Percentiles rank a stretch among this genome's conserved stretches.
phyloP scores from a whole-genome alignment of 2,329 filamentous ascomycete genomes.

The Pseudogymnoascus destructans region DNA sequence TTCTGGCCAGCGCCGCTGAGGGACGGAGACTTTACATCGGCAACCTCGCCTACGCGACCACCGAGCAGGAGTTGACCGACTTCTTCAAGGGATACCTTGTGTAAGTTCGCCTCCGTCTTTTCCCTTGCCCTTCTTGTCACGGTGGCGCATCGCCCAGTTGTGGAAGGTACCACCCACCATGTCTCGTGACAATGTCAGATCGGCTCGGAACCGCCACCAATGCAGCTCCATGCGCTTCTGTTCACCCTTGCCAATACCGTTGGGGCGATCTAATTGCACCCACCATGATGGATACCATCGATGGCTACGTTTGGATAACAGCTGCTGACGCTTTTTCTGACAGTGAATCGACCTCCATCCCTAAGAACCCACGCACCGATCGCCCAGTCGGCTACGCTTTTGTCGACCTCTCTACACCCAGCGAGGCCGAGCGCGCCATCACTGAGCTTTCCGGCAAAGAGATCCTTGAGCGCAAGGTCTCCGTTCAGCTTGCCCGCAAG shows the following conservation, averaged over 20 bases:
- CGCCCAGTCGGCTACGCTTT: conserved; percentile 98
- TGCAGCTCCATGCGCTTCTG: background rate
- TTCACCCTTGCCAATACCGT: background rate
- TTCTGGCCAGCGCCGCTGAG: conserved; percentile 94
- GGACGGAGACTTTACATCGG: conserved; percentile 99
- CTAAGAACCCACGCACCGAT: conserved; percentile 97
- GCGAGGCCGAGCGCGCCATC: conserved; percentile 91
- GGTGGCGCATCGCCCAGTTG: background rate
- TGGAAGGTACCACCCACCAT: background rate
- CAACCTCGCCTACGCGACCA: conserved; percentile 99
- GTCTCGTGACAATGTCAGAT: background rate
- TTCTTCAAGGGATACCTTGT: conserved; percentile 99
- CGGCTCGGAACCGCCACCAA: background rate
- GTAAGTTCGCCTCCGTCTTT: conserved; percentile 47
- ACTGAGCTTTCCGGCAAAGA: conserved; percentile 91
- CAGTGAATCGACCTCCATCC: conserved; percentile 97
- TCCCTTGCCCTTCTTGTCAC: background rate
- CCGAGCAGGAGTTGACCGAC: conserved; percentile 98
- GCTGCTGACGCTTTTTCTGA: conserved; percentile 27
- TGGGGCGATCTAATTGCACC: background rate
- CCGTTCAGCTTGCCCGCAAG: conserved; percentile 95
- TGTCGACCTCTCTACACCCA: conserved; percentile 89
- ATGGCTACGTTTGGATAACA: background rate
- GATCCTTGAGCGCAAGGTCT: conserved; percentile 97
- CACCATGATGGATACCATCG: background rate